phyloP scores from a whole-genome alignment of 2,329 filamentous ascomycete species.

The Epichloe sibirici region DNA sequence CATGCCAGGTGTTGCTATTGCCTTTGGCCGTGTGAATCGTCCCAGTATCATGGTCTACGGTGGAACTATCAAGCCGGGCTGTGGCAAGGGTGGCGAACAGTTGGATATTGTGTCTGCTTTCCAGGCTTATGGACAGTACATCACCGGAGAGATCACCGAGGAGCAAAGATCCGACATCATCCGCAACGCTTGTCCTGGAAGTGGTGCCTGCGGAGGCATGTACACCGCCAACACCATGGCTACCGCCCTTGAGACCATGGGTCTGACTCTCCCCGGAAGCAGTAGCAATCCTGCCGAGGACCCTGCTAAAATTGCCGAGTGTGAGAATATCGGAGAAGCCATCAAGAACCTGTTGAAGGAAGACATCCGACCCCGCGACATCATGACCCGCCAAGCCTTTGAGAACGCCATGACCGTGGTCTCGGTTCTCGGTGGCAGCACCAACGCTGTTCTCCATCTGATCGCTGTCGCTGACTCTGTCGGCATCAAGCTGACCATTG shows the following conservation, averaged over 20 bases:
- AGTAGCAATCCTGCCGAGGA: slow-evolving; percentile 70
- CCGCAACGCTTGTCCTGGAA: slow-evolving; percentile 61
- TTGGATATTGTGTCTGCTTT: slow-evolving; percentile 97
- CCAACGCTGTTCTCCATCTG: slow-evolving; percentile 74
- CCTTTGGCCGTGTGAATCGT: slow-evolving; percentile 89
- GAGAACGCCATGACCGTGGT: slow-evolving; percentile 78
- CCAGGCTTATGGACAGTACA: slow-evolving; percentile 93
- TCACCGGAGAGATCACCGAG: slow-evolving; percentile 83
- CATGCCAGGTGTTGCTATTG: slow-evolving; percentile 88
- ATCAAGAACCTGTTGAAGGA: slow-evolving; percentile 65
- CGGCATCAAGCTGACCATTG: slow-evolving; percentile 69
- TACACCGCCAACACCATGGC: slow-evolving; percentile 94
- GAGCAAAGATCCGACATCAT: slow-evolving; percentile 91
- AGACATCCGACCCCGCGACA: slow-evolving; percentile 66
- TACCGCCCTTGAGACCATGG: slow-evolving; percentile 81
- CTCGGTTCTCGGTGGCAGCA: slow-evolving; percentile 73
- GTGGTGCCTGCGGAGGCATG: slow-evolving; percentile 71
- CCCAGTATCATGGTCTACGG: slow-evolving; percentile 97
- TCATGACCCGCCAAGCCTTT: slow-evolving; percentile 69
- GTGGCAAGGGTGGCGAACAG: slow-evolving; percentile 59
- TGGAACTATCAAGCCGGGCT: slow-evolving; percentile 85
- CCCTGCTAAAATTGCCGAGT: slow-evolving; percentile 59
- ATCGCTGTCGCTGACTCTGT: slow-evolving; percentile 76
- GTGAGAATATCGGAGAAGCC: slow-evolving; percentile 56
- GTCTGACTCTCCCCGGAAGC: slow-evolving; percentile 73